Percentiles rank a stretch among this genome's conserved stretches.
Evolutionary conservation across 805 yeast genomes (phyloP).

Genomic region (Metschnikowia lochheadii): DNA sequence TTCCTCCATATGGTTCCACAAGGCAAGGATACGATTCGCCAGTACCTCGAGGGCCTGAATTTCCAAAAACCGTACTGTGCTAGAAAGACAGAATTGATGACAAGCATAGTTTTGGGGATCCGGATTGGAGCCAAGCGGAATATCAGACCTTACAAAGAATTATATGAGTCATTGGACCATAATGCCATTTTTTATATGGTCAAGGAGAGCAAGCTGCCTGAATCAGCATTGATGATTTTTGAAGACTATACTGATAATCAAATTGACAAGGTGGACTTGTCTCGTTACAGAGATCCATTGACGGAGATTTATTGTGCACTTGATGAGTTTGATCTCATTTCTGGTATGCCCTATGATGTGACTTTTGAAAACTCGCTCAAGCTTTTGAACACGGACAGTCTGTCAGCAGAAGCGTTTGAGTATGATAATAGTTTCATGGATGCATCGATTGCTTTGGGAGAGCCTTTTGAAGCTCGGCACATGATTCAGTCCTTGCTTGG

Average conservation of each 20-base stretch:
- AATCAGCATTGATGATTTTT: constrained; percentile 44
- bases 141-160: constrained; percentile 21
- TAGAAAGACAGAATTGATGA: constrained; percentile 16
- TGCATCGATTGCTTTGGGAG: constrained; percentile 24
- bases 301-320: constrained; percentile 46
- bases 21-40: neutral
- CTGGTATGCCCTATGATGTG: constrained; percentile 61
- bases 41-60: neutral
- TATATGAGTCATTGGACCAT: constrained; percentile 30
- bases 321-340: constrained; percentile 58
- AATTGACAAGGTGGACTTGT: constrained; percentile 1
- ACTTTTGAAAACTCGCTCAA: constrained; percentile 49
- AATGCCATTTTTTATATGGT: constrained; percentile 29
- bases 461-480: constrained; percentile 7
- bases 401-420: constrained; percentile 39
- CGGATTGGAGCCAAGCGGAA: constrained; percentile 38
- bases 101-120: constrained; percentile 26
- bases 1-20: constrained; percentile 15
- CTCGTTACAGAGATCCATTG: constrained; percentile 1
- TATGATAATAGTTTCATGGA: constrained; percentile 59
- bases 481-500: constrained; percentile 38
- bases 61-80: constrained; percentile 1
- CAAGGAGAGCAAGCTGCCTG: constrained; percentile 27
- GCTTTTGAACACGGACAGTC: constrained; percentile 29
- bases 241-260: constrained; percentile 35